Evolutionary conservation across 2,329 filamentous ascomycete species (phyloP), one percentile per base, ranked within the genome.

Genomic region (Ophiosphaerella narmari): DNA sequence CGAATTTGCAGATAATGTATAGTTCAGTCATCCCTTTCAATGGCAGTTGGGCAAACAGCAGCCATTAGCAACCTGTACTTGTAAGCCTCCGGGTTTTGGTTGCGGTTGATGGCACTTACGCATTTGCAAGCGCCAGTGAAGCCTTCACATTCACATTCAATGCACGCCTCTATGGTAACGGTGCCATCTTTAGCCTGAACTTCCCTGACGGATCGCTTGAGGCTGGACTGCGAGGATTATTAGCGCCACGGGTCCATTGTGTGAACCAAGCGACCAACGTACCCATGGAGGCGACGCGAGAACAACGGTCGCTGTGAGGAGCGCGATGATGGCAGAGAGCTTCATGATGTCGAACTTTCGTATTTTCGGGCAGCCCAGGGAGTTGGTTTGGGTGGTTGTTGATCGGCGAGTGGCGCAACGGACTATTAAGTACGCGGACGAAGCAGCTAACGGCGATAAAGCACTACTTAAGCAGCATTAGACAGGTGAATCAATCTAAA

Each of bases 251-350:
- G 3, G 23, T 7, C 16, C 7, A 34, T 12, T 11, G 16, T 18
- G n/a, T 5, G 32, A 16, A 29, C 39, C 32, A 14, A 13, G 9
- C 7, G 14, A 29, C 7, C 9, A 29, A 48, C 63, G 3, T 60
- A 68, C 66, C 8, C 54, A 58, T 21, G 66, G 55, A 4, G 67
- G 67, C 4, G 66, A 62, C 5, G 63, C 64, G 12, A 67, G 31
- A 2, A 55, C 55, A 14, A 64, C 38, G 2, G 62, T 53, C 3
- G 62, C 63, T 21, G 45, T 34, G 3, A 56, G 38, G 29, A 66
- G 31, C 3, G 56, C 54, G 9, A 68, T 43, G 33, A 68, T n/a
- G 3, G 51, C 52, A 13, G 60, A 60, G 43, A 68, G 32, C 49
- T 63, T 68, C 66, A 70, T 70, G 26, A 34, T 57, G 54, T 31